phyloP scores from a whole-genome alignment of 2,329 filamentous ascomycete genomes.

The Cytospora chrysosperma region DNA sequence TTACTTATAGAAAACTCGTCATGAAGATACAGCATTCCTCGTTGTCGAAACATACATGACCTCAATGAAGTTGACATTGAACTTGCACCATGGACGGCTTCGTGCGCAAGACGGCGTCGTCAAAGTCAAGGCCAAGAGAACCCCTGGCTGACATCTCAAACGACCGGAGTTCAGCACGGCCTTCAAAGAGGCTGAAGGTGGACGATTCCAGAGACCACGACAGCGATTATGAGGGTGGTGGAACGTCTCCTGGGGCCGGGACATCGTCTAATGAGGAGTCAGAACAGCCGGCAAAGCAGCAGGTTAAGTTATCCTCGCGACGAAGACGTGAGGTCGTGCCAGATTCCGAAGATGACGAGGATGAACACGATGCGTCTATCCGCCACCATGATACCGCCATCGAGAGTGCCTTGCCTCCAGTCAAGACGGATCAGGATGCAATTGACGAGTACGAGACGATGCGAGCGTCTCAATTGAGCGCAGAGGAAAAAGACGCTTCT shows the following conservation, averaged over 20 bases:
- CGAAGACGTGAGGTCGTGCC: conserved; percentile 15
- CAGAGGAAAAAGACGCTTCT: conserved; percentile 49
- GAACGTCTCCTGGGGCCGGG: neutral
- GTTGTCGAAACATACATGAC: no score
- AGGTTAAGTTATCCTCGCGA: neutral
- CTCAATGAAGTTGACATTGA: neutral
- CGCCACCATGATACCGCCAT: conserved; percentile 56
- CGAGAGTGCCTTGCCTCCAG: conserved; percentile 67
- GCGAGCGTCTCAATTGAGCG: conserved; percentile 51
- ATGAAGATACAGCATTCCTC: neutral
- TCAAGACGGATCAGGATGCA: conserved; percentile 67
- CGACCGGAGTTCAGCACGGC: conserved; percentile 29
- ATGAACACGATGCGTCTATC: conserved; percentile 15
- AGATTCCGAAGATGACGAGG: conserved; percentile 30
- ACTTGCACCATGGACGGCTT: conserved; percentile 32
- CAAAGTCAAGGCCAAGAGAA: conserved; percentile 15
- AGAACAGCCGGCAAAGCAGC: conserved; percentile 4
- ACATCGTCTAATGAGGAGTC: conserved; percentile 21
- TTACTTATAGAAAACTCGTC: no score
- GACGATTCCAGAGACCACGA: conserved; percentile 27
- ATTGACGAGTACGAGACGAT: conserved; percentile 78
- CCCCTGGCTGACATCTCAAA: conserved; percentile 25
- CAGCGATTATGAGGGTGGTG: conserved; percentile 36
- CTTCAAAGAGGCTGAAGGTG: conserved; percentile 37
- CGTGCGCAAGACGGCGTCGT: conserved; percentile 26